Conservation (phyloP, 2,329 filamentous ascomycete genomes). For the Epichloe brachyelytri region DNA sequence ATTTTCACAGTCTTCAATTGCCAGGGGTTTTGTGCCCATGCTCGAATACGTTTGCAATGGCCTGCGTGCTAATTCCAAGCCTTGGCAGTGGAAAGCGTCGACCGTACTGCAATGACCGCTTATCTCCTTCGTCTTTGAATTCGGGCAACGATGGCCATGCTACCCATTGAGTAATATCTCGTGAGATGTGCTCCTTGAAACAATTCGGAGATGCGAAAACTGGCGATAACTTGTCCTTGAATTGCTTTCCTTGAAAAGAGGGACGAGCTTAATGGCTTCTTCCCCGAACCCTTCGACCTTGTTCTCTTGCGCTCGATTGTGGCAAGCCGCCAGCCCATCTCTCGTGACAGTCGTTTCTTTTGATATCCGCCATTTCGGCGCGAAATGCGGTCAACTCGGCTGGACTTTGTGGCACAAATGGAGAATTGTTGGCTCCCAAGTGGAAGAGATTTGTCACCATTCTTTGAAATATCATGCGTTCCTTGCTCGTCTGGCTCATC, state of each 20-base stretch:
- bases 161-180: constrained; percentile 8
- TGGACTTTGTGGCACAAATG: constrained; percentile 23
- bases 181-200: constrained; percentile 16
- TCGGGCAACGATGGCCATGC: constrained; percentile 24
- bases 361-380: constrained; percentile 16
- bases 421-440: constrained; percentile 23
- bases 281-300: background rate
- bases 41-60: constrained; percentile 4
- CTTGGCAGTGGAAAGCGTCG: constrained; percentile 22
- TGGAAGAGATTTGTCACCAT: constrained; percentile 22
- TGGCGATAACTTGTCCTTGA: constrained; percentile 18
- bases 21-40: constrained; percentile 15
- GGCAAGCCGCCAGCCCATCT: constrained; percentile 13
- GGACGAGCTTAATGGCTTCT: constrained; percentile 2
- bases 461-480: constrained; percentile 22
- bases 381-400: constrained; percentile 22
- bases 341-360: constrained; percentile 13
- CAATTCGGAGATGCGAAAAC: constrained; percentile 21
- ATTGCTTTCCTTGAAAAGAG: constrained; percentile 16
- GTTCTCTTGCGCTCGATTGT: constrained; percentile 9
- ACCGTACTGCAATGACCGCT: constrained; percentile 11
- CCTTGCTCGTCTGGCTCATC: constrained; percentile 22
- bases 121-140: constrained; percentile 24
- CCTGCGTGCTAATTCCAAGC: constrained; percentile 10
- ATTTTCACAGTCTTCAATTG: constrained; percentile 15